Evolutionary conservation across 2,329 filamentous ascomycete genomes (phyloP).

Genomic region (Penicillium nordicum): DNA sequence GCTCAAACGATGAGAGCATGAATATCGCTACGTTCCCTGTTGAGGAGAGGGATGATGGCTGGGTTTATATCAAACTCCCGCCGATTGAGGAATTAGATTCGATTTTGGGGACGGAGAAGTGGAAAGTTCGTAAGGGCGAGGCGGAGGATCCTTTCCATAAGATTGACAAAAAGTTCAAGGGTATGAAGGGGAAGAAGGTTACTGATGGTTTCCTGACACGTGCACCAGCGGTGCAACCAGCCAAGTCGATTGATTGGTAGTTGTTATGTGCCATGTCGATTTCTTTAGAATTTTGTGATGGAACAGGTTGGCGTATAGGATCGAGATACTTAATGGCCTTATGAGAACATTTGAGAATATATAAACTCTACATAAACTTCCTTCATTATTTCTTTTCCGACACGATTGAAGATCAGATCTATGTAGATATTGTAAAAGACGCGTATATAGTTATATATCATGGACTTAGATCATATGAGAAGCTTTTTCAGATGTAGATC

Average conservation of each 20-base stretch:
- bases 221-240: slow-evolving; percentile 16
- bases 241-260: slow-evolving; percentile 37
- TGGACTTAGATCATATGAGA: slow-evolving; percentile 12
- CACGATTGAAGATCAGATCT: slow-evolving; percentile 13
- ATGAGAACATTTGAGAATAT: background rate
- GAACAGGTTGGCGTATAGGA: background rate
- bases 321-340: background rate
- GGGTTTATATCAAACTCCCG: slow-evolving; percentile 76
- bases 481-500: slow-evolving; percentile 11
- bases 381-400: background rate
- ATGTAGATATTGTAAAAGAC: slow-evolving; percentile 17
- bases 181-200: slow-evolving; percentile 53
- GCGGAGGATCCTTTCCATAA: slow-evolving; percentile 53
- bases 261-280: background rate
- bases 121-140: slow-evolving; percentile 74
- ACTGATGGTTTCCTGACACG: slow-evolving; percentile 17
- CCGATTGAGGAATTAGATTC: slow-evolving; percentile 76
- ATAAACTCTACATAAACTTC: background rate
- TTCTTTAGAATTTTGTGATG: background rate
- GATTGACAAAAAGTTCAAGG: slow-evolving; percentile 56
- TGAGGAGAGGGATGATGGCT: slow-evolving; percentile 71
- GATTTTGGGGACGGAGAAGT: slow-evolving; percentile 72
- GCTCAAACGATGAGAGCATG: slow-evolving; percentile 69
- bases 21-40: slow-evolving; percentile 79
- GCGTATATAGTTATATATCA: slow-evolving; percentile 10